Percentiles rank a stretch among this genome's conserved stretches.
Evolutionary conservation across 2,329 filamentous ascomycete genomes (phyloP).

Genomic region (Xylaria digitata): DNA sequence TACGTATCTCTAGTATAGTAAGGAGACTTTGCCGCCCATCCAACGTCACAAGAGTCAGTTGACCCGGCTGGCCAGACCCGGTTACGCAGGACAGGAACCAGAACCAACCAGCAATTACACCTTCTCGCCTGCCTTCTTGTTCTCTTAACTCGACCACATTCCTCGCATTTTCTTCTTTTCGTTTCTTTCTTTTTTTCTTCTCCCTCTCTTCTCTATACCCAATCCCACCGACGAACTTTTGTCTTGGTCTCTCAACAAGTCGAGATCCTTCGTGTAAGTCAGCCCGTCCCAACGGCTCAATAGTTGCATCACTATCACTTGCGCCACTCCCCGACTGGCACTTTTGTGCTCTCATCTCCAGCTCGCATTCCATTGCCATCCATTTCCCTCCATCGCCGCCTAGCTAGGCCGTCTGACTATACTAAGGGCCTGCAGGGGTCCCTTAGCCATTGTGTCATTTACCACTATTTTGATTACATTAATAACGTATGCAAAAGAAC

Average conservation of each 20-base stretch:
- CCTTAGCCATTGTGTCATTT: conserved; percentile 28
- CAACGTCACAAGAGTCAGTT: conserved; percentile 38
- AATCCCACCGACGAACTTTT: neutral
- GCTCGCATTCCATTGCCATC: conserved; percentile 34
- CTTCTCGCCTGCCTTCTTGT: conserved; percentile 4
- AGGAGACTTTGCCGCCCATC: conserved; percentile 26
- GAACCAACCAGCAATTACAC: conserved; percentile 13
- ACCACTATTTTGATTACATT: conserved; percentile 18
- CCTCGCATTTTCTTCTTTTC: conserved; percentile 3
- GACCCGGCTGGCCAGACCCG: conserved; percentile 24
- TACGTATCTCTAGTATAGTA: neutral
- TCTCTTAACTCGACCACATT: conserved; percentile 10
- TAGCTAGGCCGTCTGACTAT: conserved; percentile 36
- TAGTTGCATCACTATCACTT: conserved; percentile 7
- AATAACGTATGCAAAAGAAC: conserved; percentile 17
- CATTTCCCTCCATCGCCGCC: conserved; percentile 26
- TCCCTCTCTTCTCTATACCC: neutral
- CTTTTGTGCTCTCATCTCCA: neutral
- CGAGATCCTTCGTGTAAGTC: conserved; percentile 22
- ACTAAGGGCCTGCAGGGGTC: conserved; percentile 15
- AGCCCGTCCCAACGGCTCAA: conserved; percentile 9
- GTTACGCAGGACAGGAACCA: conserved; percentile 25
- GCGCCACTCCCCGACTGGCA: conserved; percentile 22
- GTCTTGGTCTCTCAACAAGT: conserved; percentile 22
- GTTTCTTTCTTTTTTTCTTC: neutral